Percentiles rank a stretch among this genome's conserved stretches.
Conservation (phyloP, 192 early-diverging fungal genomes). For the Coemansia sp. region DNA sequence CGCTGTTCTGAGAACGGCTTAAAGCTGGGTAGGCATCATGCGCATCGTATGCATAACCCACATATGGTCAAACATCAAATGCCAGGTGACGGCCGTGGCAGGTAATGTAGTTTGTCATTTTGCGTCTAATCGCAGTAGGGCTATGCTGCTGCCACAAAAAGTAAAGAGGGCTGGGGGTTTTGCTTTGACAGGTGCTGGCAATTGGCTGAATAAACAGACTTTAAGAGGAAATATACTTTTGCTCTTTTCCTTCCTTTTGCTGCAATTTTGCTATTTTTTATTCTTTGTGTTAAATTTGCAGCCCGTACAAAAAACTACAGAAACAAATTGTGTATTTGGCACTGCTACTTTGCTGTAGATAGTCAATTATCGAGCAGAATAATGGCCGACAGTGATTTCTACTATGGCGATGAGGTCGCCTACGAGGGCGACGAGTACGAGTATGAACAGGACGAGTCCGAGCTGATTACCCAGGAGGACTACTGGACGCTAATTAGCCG, state of each 20-base stretch:
- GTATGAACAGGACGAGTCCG: slow-evolving; percentile 39
- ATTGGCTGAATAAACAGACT: neutral
- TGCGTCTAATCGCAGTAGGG: too few relatives aligned
- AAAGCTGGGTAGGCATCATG: too few relatives aligned
- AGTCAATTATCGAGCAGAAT: slow-evolving; percentile 1
- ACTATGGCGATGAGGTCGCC: slow-evolving; percentile 46
- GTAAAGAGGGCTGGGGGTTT: too few relatives aligned
- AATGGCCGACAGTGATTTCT: slow-evolving; percentile 38
- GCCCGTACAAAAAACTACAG: neutral
- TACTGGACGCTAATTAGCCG: slow-evolving; percentile 92
- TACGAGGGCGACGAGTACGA: slow-evolving; percentile 41
- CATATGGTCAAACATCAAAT: too few relatives aligned
- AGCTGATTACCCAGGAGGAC: slow-evolving; percentile 69
- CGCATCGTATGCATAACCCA: too few relatives aligned
- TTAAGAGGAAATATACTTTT: neutral
- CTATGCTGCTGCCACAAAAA: too few relatives aligned
- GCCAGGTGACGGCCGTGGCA: too few relatives aligned
- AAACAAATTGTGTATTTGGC: neutral
- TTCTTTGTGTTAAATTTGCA: neutral
- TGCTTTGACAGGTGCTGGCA: neutral
- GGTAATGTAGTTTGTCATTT: too few relatives aligned
- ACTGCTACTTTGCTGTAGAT: neutral
- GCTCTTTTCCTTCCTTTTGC: neutral
- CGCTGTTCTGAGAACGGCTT: too few relatives aligned
- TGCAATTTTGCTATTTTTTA: neutral